Conservation (phyloP, 164 flowering plant genomes). For the Berberis thunbergii region DNA sequence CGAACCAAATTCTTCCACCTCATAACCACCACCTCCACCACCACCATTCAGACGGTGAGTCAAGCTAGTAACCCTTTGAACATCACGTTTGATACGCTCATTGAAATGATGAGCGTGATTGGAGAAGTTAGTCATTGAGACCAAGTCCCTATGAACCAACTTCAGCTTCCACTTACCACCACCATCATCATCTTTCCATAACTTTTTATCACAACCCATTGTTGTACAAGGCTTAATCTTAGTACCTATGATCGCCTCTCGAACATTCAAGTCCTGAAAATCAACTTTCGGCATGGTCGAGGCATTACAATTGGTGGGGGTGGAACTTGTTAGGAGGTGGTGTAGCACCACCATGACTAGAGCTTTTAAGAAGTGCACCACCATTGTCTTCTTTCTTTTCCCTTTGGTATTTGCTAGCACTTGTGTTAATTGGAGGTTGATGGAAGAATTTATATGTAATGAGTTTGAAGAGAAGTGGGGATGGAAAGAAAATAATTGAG, state of each 20-base stretch:
- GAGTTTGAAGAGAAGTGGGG: conserved; percentile 9
- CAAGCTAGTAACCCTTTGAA: conserved; percentile 31
- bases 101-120: conserved; percentile 27
- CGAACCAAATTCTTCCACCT: conserved; percentile 56
- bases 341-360: conserved; percentile 8
- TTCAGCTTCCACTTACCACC: conserved; percentile 13
- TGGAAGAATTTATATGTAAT: conserved; percentile 19
- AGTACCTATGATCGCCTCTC: conserved; percentile 17
- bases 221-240: conserved; percentile 5
- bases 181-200: background rate
- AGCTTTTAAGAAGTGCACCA: background rate
- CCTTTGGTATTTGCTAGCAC: background rate
- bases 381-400: conserved; percentile 10
- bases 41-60: conserved; percentile 22
- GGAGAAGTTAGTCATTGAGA: conserved; percentile 4
- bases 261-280: conserved; percentile 32
- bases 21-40: conserved; percentile 12
- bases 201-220: conserved; percentile 3
- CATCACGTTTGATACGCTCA: conserved; percentile 47
- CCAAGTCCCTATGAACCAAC: conserved; percentile 19
- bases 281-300: conserved; percentile 5
- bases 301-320: conserved; percentile 6
- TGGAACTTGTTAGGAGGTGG: conserved; percentile 8
- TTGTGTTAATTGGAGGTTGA: conserved; percentile 6
- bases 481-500: conserved; percentile 8